Conservation (phyloP, 1,139 yeast genomes). For the Scheffersomyces illinoinensis region DNA sequence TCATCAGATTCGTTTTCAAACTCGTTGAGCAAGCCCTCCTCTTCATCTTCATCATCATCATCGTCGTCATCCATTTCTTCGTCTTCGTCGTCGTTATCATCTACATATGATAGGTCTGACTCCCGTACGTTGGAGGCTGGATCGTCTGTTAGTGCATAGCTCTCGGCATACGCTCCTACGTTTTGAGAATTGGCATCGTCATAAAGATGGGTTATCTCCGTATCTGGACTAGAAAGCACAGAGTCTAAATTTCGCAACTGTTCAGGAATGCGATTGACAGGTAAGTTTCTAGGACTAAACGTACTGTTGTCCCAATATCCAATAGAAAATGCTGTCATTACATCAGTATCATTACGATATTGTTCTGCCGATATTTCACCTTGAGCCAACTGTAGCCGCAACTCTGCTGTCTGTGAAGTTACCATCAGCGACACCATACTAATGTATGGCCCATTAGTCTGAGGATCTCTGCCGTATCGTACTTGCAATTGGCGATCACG, state of each 20-base stretch:
- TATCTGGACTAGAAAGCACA: not conserved
- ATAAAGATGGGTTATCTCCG: not conserved
- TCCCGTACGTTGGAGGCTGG: conserved; percentile 3
- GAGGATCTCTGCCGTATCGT: not conserved
- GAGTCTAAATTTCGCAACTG: not conserved
- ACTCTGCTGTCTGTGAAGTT: not conserved
- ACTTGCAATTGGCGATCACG: not conserved
- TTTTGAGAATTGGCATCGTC: not conserved
- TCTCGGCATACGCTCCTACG: not conserved
- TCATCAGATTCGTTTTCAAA: not conserved
- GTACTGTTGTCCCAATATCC: not conserved
- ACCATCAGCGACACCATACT: not conserved
- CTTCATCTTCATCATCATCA: conserved; percentile 5
- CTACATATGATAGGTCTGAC: conserved; percentile 1
- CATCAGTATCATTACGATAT: not conserved
- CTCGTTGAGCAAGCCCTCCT: conserved; percentile 1
- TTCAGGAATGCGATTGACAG: not conserved
- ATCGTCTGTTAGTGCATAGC: conserved; percentile 1
- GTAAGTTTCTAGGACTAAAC: not conserved
- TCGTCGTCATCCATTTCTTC: conserved; percentile 5
- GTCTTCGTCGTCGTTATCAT: conserved; percentile 4
- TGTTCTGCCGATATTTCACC: not conserved
- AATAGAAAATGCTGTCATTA: not conserved
- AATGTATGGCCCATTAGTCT: not conserved
- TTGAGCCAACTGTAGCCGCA: not conserved